Conservation (phyloP, 495 filamentous ascomycete species). For the Recurvomyces mirabilis region DNA sequence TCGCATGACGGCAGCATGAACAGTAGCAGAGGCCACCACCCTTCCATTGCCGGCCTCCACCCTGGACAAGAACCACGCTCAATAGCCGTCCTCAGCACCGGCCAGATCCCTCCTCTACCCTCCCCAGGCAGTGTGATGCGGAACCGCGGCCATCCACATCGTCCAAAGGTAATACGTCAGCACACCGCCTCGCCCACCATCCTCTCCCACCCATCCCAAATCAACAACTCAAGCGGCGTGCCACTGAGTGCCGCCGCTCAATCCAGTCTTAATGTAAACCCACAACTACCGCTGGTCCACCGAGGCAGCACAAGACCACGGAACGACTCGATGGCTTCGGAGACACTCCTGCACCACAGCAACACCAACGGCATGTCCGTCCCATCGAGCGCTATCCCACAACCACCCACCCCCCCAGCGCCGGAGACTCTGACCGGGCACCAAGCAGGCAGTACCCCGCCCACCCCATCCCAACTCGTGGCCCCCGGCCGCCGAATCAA, state of each 20-base stretch:
- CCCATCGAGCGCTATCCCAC: conserved; percentile 29
- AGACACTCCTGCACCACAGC: conserved; percentile 23
- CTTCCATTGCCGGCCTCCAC: conserved; percentile 22
- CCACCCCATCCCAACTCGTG: conserved; percentile 35
- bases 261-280: conserved; percentile 9
- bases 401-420: conserved; percentile 47
- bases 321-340: conserved; percentile 29
- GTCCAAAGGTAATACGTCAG: conserved; percentile 53
- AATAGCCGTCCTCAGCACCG: conserved; percentile 69
- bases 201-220: conserved; percentile 29
- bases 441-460: conserved; percentile 36
- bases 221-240: not conserved
- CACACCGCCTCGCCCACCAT: conserved; percentile 75
- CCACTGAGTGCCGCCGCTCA: not conserved
- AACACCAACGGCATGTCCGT: conserved; percentile 21
- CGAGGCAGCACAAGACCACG: conserved; percentile 19
- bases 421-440: conserved; percentile 31
- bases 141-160: conserved; percentile 30
- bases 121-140: conserved; percentile 58
- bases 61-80: conserved; percentile 36
- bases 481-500: conserved; percentile 24
- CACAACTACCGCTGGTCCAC: conserved; percentile 9
- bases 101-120: conserved; percentile 67
- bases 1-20: conserved; percentile 27
- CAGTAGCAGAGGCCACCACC: conserved; percentile 26